Base-by-base conservation (phyloP, 2,329 filamentous ascomycete genomes). In the Xylariaceae sp. region DNA sequence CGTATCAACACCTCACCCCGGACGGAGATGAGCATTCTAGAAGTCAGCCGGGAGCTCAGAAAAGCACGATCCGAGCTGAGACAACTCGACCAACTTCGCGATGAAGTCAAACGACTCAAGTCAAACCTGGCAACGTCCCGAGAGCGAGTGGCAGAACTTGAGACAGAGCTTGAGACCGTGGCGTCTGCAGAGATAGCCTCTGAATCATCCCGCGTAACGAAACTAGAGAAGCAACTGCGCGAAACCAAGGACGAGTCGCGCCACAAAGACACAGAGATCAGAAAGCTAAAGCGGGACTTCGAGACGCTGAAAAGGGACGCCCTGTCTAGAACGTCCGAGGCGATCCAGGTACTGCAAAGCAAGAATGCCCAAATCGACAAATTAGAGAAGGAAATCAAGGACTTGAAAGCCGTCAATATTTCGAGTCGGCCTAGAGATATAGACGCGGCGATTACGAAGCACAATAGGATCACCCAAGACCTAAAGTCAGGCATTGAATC, bases 311-410 rank as follows among this genome's bases (percentile, higher is more conserved):
- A 80, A 58, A 73, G 76, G 34, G 74, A 80, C 45, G 76, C 78
- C 19, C 79, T 83, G 57, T 67, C 73, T 4, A 76, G 76, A 39
- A 77, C 80, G n/a, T 70, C 72, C 6, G 81, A 85, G 56, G 79
- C 79, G 3, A 76, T 78, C 61, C 73, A 76, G 12, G 78, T 84
- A 2, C 61, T 85, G 44, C 74, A 79, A 51, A 77, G 76, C 59
- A 80, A 81, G 53, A 80, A 84, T 55, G 72, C 74, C 40, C 81
- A 81, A 66, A 81, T 84, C 56, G 70, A 75, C 6, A 74, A 79
- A 43, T 73, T 85, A 6, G 80, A 79, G 66, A 78, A 76, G 60
- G 77, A 81, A 59, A 67, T 83, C 40, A 73, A 72, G 55, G 68
- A 68, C 0, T 67, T 83, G 2, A 78, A 77, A 62, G 63, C 58